Conservation (phyloP, 2,329 filamentous ascomycete species). For the Trichoderma lentiforme region DNA sequence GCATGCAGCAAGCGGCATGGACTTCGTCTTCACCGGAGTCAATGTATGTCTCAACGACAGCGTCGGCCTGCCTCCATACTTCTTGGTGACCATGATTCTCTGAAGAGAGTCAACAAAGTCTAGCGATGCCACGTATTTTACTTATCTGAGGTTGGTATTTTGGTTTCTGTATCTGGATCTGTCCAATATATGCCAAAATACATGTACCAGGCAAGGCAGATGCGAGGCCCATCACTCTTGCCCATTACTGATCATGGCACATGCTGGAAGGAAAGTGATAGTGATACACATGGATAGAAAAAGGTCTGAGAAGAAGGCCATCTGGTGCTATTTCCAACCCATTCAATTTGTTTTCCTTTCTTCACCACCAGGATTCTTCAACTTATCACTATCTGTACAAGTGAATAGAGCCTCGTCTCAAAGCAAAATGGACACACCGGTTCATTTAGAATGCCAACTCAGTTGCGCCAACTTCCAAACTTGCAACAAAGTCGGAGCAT, state of each 20-base stretch:
- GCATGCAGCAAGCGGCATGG: background rate
- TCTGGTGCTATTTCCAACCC: background rate
- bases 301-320: background rate
- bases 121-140: background rate
- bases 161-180: background rate
- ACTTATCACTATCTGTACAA: background rate
- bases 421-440: background rate
- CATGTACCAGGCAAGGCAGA: background rate
- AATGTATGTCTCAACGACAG: background rate
- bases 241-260: background rate
- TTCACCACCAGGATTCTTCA: background rate
- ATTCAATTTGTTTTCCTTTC: background rate
- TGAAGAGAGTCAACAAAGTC: background rate
- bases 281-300: background rate
- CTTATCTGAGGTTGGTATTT: background rate
- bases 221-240: background rate
- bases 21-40: background rate
- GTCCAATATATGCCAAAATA: background rate
- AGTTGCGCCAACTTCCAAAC: background rate
- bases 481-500: background rate
- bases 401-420: background rate
- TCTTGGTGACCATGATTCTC: background rate
- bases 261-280: background rate
- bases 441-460: background rate
- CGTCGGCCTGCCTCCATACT: background rate